A percentile compares a stretch with the other conserved stretches of the same genome.
phyloP scores from a whole-genome alignment of 257 asterid genomes.

The Solanum megistacrolobum region DNA sequence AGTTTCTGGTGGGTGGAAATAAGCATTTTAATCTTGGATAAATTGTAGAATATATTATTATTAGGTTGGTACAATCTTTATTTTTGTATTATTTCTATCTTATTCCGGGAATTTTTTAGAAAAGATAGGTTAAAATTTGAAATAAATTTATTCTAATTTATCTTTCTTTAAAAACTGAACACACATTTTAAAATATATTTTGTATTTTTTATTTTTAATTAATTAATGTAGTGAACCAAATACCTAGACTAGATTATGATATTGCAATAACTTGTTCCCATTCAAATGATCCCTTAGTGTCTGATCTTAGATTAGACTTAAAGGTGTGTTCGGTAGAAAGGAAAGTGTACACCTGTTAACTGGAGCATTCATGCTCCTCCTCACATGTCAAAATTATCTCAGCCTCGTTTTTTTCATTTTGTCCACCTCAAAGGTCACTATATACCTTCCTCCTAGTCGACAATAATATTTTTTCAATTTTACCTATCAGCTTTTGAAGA shows the following conservation, averaged over 20 bases:
- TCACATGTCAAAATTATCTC: background rate
- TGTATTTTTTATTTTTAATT: too few relatives aligned
- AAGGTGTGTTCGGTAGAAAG: rapidly evolving
- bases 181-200: background rate
- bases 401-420: background rate
- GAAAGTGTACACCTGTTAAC: background rate
- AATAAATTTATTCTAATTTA: too few relatives aligned
- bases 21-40: background rate
- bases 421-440: background rate
- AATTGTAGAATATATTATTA: background rate
- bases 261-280: too few relatives aligned
- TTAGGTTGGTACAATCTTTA: background rate
- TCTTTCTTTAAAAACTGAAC: background rate
- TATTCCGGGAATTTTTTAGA: rapidly evolving
- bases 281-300: too few relatives aligned
- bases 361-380: background rate
- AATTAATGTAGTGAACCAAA: background rate
- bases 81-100: background rate
- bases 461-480: too few relatives aligned
- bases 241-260: background rate
- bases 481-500: too few relatives aligned
- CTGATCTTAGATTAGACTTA: background rate
- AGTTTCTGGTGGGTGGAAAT: background rate
- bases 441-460: too few relatives aligned
- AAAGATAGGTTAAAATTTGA: background rate